Base-by-base conservation (phyloP, 352 stramenopile species). In the Phytophthora cryptogea region DNA sequence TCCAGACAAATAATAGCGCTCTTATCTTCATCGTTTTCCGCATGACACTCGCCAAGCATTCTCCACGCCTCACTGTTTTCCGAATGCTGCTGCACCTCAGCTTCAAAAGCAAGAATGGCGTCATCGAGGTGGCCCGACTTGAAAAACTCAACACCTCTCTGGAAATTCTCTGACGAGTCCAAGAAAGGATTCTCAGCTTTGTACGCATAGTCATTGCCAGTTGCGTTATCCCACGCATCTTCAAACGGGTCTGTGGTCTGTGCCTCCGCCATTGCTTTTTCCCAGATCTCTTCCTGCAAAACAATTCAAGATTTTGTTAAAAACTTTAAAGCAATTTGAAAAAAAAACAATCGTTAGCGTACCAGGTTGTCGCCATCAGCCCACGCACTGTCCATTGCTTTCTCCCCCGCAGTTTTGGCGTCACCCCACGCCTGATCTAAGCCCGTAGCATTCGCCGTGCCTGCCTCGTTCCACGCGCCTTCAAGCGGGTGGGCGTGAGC, bases 1-100 rank as follows among this genome's bases (percentile, higher is more conserved):
- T 98, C 90, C 26, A 98, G 78, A 59, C 96, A 99, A 46, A 90
- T 76, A 56, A 99, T 99, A 17, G 95, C 96, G 63, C 91, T 90
- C 60, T 94, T 90, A 77, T 99, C 96, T 54, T 97, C 83, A 69
- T 99, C 96, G 62, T 98, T 98, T 72, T 99, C 96, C 10, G 94
- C 94, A 67, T 99, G 95, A 63, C 88, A 98, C 54, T 92, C 80
- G 41, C 94, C 95, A 7, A 98, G 75, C 91, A 98, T 97, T 14
- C 83, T 83, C 94, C 96, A 98, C 30, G 94, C 94, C 55, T 97
- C 87, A 46, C 94, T 94, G 58, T 98, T 97, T 60, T 98, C 91
- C 2, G 88, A 65, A 59, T 97, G 84, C 56, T 97, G 86, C 46
- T 97, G 90, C 44, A 99, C 77, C 48, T 97, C 90, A 28, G 94